These are phyloP conservation scores for Babesia sp. DNA, from an alignment of 169 alveolate genomes.

Conservation along the genomic window DNA sequence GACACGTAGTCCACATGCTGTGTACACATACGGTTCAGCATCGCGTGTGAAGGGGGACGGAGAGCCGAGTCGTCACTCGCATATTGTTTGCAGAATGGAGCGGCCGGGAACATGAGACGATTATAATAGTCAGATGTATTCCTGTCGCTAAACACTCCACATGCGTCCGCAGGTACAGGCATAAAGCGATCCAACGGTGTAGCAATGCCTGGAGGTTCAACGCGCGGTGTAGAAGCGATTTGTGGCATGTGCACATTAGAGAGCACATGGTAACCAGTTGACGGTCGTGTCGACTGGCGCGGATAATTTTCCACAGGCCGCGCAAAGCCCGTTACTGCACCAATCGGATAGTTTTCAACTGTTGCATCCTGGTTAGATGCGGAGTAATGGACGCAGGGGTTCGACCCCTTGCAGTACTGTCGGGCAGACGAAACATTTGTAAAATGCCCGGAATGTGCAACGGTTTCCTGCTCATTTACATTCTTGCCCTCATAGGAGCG, in stretches of 20 bases:
- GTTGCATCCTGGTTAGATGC: neutral
- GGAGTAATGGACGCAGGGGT: neutral
- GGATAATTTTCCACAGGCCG: neutral
- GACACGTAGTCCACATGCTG: conserved; percentile 21
- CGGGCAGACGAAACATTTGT: neutral
- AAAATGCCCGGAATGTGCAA: neutral
- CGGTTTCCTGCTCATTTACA: neutral
- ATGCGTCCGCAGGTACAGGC: neutral
- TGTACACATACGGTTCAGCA: conserved; percentile 35
- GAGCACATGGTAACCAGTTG: conserved; percentile 23
- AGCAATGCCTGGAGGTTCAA: neutral
- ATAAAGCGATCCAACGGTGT: neutral
- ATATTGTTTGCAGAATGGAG: conserved; percentile 5
- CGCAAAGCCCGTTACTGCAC: neutral
- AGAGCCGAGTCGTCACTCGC: conserved; percentile 1
- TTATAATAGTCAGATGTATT: neutral
- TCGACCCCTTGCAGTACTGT: neutral
- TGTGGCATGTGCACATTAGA: conserved; percentile 46
- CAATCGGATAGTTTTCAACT: neutral
- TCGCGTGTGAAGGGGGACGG: neutral
- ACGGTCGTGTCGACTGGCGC: conserved; percentile 2
- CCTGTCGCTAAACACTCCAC: neutral
- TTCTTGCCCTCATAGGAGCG: conserved; percentile 3
- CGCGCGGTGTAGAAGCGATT: neutral
- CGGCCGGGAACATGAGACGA: conserved; percentile 1